Base-by-base conservation (phyloP, 371 early-diverging fungal species). In the Mucor plumbeus region DNA sequence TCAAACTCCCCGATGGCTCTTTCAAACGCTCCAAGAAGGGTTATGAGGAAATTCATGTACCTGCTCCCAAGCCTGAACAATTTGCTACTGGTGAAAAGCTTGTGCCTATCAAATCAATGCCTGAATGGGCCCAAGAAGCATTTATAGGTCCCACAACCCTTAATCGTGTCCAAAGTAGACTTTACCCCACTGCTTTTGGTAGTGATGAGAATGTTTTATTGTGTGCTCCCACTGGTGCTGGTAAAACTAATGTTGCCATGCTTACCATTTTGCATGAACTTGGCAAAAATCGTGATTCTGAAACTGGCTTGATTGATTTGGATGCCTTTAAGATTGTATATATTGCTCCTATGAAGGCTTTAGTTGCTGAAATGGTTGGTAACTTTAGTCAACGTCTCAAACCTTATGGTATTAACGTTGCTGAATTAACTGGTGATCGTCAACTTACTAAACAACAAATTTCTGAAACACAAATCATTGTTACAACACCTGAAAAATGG, bases 401-500 rank as follows among this genome's bases (percentile, higher is more conserved):
- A 68, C 85, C 87, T 4, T 92, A 89, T 67, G 95, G 94, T n/a
- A 82, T 96, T 57, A 88, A 81, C 19, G 98, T 99, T 17, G 92
- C 93, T 10, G 99, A 99, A 84, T 88, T 99, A 73, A 99, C 99
- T 15, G 99, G 99, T 74, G 99, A 99, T 83, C 91, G 95, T 5
- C 97, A 99, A 73, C 77, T 99, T 66, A 96, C 97, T 31, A 93
- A 94, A 77, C 91, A 92, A 72, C 97, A 99, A 76, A 93, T 99
- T 55, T 86, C 94, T 14, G 94, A 95, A 55, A 95, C 98, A 1
- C 95, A 98, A 72, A 91, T 99, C 72, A 96, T 99, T 69, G 93
- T 99, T 31, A 99, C 99, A 5, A 99, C 99, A 0, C 99, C 99
- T 9, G 99, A 99, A 80, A 99, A 99, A 80, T 99, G 99, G 97